Conservation (phyloP, 495 filamentous ascomycete species). For the Rhizodiscina lignyota region DNA sequence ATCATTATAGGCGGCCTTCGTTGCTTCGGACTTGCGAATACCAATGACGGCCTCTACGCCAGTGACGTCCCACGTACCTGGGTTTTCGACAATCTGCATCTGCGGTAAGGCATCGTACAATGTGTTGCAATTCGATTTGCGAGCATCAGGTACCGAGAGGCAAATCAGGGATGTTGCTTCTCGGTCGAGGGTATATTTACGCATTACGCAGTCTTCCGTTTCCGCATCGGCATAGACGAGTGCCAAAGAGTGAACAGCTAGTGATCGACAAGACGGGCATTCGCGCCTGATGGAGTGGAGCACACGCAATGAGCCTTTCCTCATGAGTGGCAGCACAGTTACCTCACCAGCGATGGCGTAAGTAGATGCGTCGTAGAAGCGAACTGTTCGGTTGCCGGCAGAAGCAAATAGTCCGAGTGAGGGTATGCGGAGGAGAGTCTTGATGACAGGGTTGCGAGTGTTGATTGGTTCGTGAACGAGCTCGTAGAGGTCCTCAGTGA, state of each 20-base stretch:
- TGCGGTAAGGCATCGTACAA: constrained; percentile 17
- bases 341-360: constrained; percentile 33
- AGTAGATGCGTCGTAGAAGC: constrained; percentile 34
- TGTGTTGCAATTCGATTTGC: constrained; percentile 13
- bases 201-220: constrained; percentile 13
- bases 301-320: constrained; percentile 15
- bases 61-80: constrained; percentile 28
- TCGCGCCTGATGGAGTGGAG: constrained; percentile 12
- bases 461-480: not conserved
- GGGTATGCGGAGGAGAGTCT: not conserved
- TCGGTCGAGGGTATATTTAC: constrained; percentile 12
- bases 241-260: constrained; percentile 14
- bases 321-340: constrained; percentile 39
- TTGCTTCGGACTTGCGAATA: constrained; percentile 18
- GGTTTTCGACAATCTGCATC: constrained; percentile 19
- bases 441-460: not conserved
- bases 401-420: not conserved
- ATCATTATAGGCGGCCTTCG: constrained; percentile 8
- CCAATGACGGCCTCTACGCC: constrained; percentile 21
- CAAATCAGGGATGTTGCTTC: constrained; percentile 11
- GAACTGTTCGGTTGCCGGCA: constrained; percentile 17
- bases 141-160: constrained; percentile 5
- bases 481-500: not conserved
- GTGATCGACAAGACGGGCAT: constrained; percentile 10
- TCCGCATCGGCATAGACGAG: constrained; percentile 16